A percentile compares a stretch with the other conserved stretches of the same genome.
These are phyloP conservation scores for Cyberlindnera mrakii DNA, from an alignment of 805 yeast genomes.

Conservation along the genomic window DNA sequence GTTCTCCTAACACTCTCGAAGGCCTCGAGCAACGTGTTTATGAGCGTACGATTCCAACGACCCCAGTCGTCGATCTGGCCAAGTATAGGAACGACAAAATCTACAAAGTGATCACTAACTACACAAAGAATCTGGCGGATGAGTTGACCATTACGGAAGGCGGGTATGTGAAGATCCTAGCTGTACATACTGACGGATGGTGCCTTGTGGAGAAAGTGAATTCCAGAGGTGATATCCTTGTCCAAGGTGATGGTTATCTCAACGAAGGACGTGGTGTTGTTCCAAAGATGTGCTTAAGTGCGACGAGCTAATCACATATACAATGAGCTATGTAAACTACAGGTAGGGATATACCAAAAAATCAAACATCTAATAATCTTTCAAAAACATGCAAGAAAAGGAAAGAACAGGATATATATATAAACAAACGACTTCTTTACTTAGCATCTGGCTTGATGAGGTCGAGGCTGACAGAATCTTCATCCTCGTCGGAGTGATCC, in stretches of 20 bases:
- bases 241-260: conserved; percentile 18
- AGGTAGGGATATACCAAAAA: no score
- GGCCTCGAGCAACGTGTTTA: conserved; percentile 17
- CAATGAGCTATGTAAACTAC: no score
- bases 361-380: no score
- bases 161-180: conserved; percentile 29
- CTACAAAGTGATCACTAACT: conserved; percentile 21
- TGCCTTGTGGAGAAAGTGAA: conserved; percentile 33
- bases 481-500: conserved; percentile 15
- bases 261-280: conserved; percentile 35
- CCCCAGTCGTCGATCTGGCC: conserved; percentile 12
- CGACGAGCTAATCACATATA: background rate
- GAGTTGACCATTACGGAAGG: conserved; percentile 28
- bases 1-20: conserved; percentile 2
- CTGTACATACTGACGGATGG: conserved; percentile 41
- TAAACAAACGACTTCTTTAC: no score
- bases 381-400: no score
- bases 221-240: conserved; percentile 16
- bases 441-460: no score
- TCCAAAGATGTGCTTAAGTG: conserved; percentile 30
- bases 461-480: background rate
- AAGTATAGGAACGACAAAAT: conserved; percentile 7
- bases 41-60: conserved; percentile 15
- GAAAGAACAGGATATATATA: no score
- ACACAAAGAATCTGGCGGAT: conserved; percentile 29